These are phyloP conservation scores for Aureobasidium sp. DNA, from an alignment of 2,329 filamentous ascomycete species.

Conservation along the genomic window DNA sequence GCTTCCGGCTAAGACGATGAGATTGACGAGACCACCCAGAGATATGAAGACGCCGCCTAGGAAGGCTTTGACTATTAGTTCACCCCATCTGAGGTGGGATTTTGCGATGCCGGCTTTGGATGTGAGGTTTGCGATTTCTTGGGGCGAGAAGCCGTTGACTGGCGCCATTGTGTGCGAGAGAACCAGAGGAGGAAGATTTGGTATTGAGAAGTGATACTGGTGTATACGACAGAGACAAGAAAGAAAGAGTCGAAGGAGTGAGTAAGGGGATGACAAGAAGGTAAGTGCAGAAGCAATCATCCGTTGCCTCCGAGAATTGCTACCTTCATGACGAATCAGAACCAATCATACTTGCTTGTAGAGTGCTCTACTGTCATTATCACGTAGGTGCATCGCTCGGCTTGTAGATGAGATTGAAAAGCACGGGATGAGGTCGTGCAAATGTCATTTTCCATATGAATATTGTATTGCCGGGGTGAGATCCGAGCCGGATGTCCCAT, in stretches of 20 bases:
- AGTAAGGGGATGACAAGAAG: neutral
- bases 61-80: constrained; percentile 26
- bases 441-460: neutral
- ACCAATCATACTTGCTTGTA: too few relatives aligned
- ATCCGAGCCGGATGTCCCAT: neutral
- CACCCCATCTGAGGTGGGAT: constrained; percentile 23
- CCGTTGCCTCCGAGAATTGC: neutral
- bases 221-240: too few relatives aligned
- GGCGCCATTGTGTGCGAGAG: neutral
- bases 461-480: neutral
- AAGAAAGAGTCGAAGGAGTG: neutral
- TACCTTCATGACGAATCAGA: neutral
- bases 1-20: constrained; percentile 26
- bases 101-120: constrained; percentile 16
- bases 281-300: neutral
- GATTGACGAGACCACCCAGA: constrained; percentile 26
- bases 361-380: neutral
- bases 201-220: neutral
- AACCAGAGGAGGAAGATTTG: neutral
- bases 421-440: neutral
- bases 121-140: constrained; percentile 14
- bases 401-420: neutral
- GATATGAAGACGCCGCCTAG: constrained; percentile 27
- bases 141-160: constrained; percentile 11
- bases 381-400: neutral